phyloP scores from a whole-genome alignment of 805 yeast species.

The Candida easanensis region DNA sequence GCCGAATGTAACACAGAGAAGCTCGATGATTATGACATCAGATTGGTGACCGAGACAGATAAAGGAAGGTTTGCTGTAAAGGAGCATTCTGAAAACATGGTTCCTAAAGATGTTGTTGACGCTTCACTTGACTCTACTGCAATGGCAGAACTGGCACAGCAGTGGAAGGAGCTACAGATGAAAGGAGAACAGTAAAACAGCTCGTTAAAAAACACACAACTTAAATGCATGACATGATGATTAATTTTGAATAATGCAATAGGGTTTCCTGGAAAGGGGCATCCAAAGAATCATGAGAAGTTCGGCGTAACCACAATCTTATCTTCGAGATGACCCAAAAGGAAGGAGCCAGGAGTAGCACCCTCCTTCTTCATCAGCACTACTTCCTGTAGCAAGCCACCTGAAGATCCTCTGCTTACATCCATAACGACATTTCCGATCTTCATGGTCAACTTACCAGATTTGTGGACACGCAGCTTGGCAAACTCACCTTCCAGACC shows the following conservation, averaged over 20 bases:
- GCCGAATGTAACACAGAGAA: constrained; percentile 29
- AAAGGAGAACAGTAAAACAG: constrained; percentile 20
- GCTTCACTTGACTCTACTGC: constrained; percentile 69
- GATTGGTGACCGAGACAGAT: constrained; percentile 68
- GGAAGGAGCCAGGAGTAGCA: constrained; percentile 36
- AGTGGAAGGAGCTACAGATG: constrained; percentile 49
- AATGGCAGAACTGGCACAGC: constrained; percentile 64
- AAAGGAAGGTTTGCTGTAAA: constrained; percentile 74
- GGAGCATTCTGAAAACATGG: constrained; percentile 87
- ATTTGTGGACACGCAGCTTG: constrained; percentile 68
- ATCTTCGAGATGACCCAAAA: constrained; percentile 53
- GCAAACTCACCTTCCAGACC: constrained; percentile 63
- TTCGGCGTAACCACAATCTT: constrained; percentile 61
- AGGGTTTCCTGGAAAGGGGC: too few species aligned
- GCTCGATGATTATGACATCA: constrained; percentile 44
- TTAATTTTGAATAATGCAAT: not conserved
- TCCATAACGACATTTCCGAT: constrained; percentile 70
- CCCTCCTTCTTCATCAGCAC: constrained; percentile 43
- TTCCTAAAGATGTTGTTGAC: constrained; percentile 87
- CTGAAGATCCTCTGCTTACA: constrained; percentile 66
- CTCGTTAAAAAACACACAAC: too few species aligned
- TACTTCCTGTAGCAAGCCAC: constrained; percentile 72
- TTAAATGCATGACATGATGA: not conserved
- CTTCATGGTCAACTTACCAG: constrained; percentile 76
- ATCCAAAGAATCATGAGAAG: constrained; percentile 18